These are phyloP conservation scores for Stereum hirsutum DNA, from an alignment of 1,284 basidiomycete species.

Conservation along the genomic window DNA sequence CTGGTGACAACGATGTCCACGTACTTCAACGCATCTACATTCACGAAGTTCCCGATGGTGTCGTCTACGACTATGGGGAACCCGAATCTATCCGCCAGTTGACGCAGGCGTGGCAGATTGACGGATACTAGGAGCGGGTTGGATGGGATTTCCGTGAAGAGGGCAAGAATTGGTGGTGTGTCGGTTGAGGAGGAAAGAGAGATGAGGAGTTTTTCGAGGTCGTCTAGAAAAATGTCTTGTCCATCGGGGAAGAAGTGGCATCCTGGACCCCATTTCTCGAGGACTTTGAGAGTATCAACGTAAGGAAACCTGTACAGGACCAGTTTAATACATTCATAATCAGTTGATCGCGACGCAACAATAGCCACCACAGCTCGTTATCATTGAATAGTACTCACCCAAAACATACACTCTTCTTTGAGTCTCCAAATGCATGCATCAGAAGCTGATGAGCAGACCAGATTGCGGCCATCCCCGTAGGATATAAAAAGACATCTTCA, in stretches of 20 bases:
- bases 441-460: constrained; percentile 83
- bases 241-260: constrained; percentile 88
- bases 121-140: constrained; percentile 89
- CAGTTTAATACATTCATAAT: background rate
- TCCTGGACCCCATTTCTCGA: constrained; percentile 96
- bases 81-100: constrained; percentile 80
- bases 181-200: constrained; percentile 31
- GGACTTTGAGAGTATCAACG: constrained; percentile 93
- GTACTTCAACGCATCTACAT: constrained; percentile 86
- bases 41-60: constrained; percentile 94
- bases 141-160: constrained; percentile 90
- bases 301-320: constrained; percentile 78
- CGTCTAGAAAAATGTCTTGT: constrained; percentile 65
- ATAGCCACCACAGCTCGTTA: too few relatives aligned
- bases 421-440: constrained; percentile 36
- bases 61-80: constrained; percentile 93
- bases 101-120: constrained; percentile 71
- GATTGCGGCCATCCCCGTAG: constrained; percentile 90
- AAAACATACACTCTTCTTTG: constrained; percentile 88
- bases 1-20: constrained; percentile 94
- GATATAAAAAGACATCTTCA: constrained; percentile 83
- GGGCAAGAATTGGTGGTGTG: constrained; percentile 46
- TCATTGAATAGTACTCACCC: constrained; percentile 47
- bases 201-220: constrained; percentile 59
- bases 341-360: background rate